Conservation (phyloP, 2,329 filamentous ascomycete species). For the Sclerotiophoma versabilis region DNA sequence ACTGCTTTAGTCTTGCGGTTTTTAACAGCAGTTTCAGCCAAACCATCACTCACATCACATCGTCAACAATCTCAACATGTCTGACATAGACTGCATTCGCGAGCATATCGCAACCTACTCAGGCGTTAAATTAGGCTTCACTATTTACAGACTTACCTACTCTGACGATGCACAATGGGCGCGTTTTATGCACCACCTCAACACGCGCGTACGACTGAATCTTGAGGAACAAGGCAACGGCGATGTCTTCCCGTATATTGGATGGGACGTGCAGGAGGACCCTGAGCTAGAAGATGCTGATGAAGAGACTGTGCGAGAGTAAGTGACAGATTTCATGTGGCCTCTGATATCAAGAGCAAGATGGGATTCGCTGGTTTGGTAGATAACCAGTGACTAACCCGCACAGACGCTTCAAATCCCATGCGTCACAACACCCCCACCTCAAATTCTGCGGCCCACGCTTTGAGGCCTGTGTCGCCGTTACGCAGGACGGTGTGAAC, state of each 20-base stretch:
- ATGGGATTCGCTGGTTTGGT: too few species aligned
- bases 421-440: neutral
- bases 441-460: neutral
- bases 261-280: constrained; percentile 18
- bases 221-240: constrained; percentile 10
- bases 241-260: constrained; percentile 7
- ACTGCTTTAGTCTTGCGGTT: neutral
- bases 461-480: neutral
- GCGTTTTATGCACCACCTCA: constrained; percentile 18
- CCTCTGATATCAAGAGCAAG: too few species aligned
- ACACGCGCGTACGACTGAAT: constrained; percentile 8
- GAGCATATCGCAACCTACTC: neutral
- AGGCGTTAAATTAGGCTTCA: constrained; percentile 14
- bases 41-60: neutral
- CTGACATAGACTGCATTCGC: constrained; percentile 2
- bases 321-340: neutral
- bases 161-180: constrained; percentile 8
- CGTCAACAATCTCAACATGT: neutral
- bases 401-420: neutral
- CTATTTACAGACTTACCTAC: constrained; percentile 20
- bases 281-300: constrained; percentile 6
- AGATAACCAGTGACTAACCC: too few species aligned
- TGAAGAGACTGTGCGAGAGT: neutral
- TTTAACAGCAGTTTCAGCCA: neutral
- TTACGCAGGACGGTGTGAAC: neutral